phyloP scores from a whole-genome alignment of 2,329 filamentous ascomycete species.

The Myriangium duriaei region DNA sequence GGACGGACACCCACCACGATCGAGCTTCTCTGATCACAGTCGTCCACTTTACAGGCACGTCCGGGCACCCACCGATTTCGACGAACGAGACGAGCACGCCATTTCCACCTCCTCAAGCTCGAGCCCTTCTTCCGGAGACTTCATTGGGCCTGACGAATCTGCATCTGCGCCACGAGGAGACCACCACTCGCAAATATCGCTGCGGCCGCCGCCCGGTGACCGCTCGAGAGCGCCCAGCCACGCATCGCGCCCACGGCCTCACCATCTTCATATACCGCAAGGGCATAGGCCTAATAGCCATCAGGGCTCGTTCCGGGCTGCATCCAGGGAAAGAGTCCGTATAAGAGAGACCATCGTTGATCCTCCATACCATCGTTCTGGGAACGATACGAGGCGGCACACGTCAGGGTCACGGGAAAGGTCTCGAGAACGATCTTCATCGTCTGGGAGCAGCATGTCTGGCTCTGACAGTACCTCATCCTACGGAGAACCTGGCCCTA shows the following conservation, averaged over 20 bases:
- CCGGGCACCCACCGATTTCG: not conserved
- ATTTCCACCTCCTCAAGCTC: conserved; percentile 4
- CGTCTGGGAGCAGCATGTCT: conserved; percentile 6
- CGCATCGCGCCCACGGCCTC: conserved; percentile 1
- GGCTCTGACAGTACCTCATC: conserved; percentile 7
- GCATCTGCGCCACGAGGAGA: conserved; percentile 3
- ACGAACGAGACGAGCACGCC: conserved; percentile 3
- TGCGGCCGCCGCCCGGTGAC: not conserved
- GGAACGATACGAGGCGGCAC: not conserved
- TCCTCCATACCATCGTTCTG: conserved; percentile 1
- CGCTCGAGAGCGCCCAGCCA: conserved; percentile 1
- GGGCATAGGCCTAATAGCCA: not conserved
- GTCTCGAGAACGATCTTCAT: not conserved
- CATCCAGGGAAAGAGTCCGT: conserved; percentile 1
- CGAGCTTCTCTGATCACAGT: conserved; percentile 8
- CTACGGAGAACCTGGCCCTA: conserved; percentile 1
- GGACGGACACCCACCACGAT: conserved; percentile 4
- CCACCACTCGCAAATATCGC: conserved; percentile 1
- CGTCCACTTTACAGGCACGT: conserved; percentile 7
- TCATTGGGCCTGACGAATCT: conserved; percentile 6
- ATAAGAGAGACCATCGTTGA: no score
- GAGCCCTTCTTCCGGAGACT: conserved; percentile 5
- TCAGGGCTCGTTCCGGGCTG: conserved; percentile 1
- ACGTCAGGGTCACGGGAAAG: not conserved
- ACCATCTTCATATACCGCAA: conserved; percentile 2